Evolutionary conservation across 2,329 filamentous ascomycete species (phyloP).

Genomic region (Ceratocystis cacaofunesta): DNA sequence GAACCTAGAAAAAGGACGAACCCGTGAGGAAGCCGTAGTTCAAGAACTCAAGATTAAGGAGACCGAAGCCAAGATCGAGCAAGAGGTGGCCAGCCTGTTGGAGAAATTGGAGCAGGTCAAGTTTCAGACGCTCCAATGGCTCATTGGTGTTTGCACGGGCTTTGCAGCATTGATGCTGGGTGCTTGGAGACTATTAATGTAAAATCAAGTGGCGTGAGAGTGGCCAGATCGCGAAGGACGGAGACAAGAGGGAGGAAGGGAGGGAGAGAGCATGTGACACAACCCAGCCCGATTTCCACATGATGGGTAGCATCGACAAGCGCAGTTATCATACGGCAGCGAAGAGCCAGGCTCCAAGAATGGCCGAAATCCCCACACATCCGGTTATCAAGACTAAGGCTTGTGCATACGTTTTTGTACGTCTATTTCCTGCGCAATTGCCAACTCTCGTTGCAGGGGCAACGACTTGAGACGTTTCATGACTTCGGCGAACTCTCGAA

Average conservation of each 20-base stretch:
- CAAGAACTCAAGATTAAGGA: slow-evolving; percentile 98
- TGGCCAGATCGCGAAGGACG: background rate
- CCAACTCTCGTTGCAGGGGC: background rate
- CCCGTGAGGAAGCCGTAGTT: slow-evolving; percentile 86
- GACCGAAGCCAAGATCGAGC: slow-evolving; percentile 95
- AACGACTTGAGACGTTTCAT: background rate
- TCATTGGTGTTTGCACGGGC: slow-evolving; percentile 70
- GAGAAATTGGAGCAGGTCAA: slow-evolving; percentile 95
- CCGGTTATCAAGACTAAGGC: background rate
- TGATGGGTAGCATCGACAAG: background rate
- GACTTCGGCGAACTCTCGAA: background rate
- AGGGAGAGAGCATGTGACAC: background rate
- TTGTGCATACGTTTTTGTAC: background rate
- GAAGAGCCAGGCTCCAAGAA: background rate
- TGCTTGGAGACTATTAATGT: slow-evolving; percentile 59
- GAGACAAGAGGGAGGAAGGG: background rate
- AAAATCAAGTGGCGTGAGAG: slow-evolving; percentile 16
- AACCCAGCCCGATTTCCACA: background rate
- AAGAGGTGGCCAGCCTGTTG: slow-evolving; percentile 78
- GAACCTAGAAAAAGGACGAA: slow-evolving; percentile 92
- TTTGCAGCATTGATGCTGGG: slow-evolving; percentile 52
- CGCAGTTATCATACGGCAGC: background rate
- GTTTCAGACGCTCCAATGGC: slow-evolving; percentile 94
- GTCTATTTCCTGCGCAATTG: background rate
- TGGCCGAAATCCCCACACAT: background rate